A percentile compares a stretch with the other conserved stretches of the same genome.
These are phyloP conservation scores for Carpinus viminea DNA, from an alignment of 306 rosid species.

Conservation along the genomic window DNA sequence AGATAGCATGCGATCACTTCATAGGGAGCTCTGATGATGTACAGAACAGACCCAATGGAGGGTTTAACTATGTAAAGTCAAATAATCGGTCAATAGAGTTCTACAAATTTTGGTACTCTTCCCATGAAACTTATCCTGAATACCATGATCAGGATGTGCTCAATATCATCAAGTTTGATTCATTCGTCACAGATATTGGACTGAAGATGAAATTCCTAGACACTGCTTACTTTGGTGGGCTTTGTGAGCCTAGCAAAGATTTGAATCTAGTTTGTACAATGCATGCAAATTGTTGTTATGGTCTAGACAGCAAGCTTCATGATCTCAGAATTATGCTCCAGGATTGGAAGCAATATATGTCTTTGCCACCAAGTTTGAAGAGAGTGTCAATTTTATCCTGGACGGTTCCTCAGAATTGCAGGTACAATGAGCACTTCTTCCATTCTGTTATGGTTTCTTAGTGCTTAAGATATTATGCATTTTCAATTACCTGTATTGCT, in stretches of 20 bases:
- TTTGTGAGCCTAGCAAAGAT: conserved; percentile 96
- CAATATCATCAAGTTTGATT: conserved; percentile 73
- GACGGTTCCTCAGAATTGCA: conserved; percentile 95
- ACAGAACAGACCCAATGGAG: conserved; percentile 87
- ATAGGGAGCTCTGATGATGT: conserved; percentile 63
- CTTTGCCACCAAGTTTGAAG: conserved; percentile 70
- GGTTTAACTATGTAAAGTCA: conserved; percentile 83
- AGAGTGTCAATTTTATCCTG: conserved; percentile 54
- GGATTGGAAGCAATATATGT: conserved; percentile 80
- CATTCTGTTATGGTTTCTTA: conserved; percentile 21
- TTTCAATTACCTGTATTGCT: conserved; percentile 13
- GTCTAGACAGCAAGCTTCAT: conserved; percentile 81
- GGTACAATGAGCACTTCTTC: conserved; percentile 30
- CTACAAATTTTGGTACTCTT: conserved; percentile 79
- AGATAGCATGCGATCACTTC: conserved; percentile 90
- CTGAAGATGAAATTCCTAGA: conserved; percentile 79
- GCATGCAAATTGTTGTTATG: conserved; percentile 96
- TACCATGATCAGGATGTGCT: conserved; percentile 98
- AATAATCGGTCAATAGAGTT: conserved; percentile 80
- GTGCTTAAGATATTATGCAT: conserved; percentile 7
- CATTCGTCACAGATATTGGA: conserved; percentile 52
- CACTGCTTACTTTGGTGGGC: conserved; percentile 89
- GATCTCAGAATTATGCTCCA: conserved; percentile 82
- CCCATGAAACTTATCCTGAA: conserved; percentile 76
- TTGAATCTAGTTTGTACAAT: conserved; percentile 88